A percentile compares a stretch with the other conserved stretches of the same genome.
Conservation (phyloP, 106 monocot species). For the Agapanthus africanus region DNA sequence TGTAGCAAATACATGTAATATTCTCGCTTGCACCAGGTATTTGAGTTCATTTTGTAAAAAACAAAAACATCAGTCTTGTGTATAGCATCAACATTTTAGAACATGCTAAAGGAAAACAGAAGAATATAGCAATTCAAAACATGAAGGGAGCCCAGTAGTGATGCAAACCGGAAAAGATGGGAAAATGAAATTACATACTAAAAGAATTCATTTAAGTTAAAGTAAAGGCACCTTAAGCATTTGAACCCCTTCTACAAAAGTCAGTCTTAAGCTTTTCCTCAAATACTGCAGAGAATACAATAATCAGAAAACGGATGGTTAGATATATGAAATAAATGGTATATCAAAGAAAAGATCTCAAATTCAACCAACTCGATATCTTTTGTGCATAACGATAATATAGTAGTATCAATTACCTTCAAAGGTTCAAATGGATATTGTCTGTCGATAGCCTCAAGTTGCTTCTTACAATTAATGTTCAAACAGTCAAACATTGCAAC, state of each 20-base stretch:
- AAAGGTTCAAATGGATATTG: constrained; percentile 92
- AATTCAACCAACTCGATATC: neutral
- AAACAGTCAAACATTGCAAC: constrained; percentile 80
- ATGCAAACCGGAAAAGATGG: neutral
- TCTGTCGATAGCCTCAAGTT: constrained; percentile 63
- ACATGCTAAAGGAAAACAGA: neutral
- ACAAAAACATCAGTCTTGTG: neutral
- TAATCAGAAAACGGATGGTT: neutral
- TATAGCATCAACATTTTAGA: neutral
- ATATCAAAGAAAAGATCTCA: neutral
- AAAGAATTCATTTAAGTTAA: constrained; percentile 2
- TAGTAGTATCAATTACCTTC: constrained; percentile 37
- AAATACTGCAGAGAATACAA: constrained; percentile 52
- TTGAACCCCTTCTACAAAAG: constrained; percentile 76
- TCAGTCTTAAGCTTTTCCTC: constrained; percentile 61
- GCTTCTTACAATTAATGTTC: constrained; percentile 71
- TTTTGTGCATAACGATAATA: neutral
- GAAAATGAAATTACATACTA: neutral
- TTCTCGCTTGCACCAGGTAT: neutral
- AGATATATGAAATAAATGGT: neutral
- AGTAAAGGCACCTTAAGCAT: constrained; percentile 72
- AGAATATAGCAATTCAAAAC: neutral
- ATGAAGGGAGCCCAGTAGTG: neutral
- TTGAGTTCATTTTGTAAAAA: neutral
- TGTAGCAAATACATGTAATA: neutral